Evolutionary conservation across 805 yeast genomes (phyloP).

Genomic region (Yueomyces sinensis): DNA sequence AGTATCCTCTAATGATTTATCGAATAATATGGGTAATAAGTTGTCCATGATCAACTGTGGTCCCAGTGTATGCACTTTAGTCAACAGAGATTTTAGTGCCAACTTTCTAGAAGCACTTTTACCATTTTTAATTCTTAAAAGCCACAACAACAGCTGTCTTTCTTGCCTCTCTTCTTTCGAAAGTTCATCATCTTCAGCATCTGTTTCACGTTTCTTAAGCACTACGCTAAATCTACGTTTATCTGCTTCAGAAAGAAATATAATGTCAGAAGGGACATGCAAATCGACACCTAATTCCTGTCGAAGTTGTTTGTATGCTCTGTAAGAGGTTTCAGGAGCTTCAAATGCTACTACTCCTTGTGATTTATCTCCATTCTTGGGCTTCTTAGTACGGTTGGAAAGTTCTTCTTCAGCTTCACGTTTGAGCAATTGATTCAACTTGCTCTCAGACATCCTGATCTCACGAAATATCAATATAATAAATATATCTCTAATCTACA

Average conservation of each 20-base stretch:
- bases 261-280: slow-evolving; percentile 33
- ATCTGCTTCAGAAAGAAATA: slow-evolving; percentile 61
- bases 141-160: slow-evolving; percentile 43
- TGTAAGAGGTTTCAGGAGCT: slow-evolving; percentile 37
- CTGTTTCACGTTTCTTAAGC: slow-evolving; percentile 20
- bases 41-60: slow-evolving; percentile 55
- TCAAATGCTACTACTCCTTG: slow-evolving; percentile 24
- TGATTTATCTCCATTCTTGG: not conserved
- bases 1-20: slow-evolving; percentile 58
- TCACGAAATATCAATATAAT: too few species aligned
- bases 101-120: slow-evolving; percentile 50
- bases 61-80: slow-evolving; percentile 51
- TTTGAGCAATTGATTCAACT: not conserved
- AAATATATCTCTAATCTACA: too few species aligned
- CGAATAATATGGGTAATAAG: slow-evolving; percentile 65
- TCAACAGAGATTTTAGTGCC: slow-evolving; percentile 55
- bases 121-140: slow-evolving; percentile 71
- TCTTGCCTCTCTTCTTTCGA: slow-evolving; percentile 45
- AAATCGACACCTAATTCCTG: slow-evolving; percentile 25
- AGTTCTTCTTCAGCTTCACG: not conserved
- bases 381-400: too few species aligned
- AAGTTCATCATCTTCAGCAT: slow-evolving; percentile 25
- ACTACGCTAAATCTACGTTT: slow-evolving; percentile 56
- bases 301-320: slow-evolving; percentile 5
- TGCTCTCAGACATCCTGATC: not conserved